These are phyloP conservation scores for Fusarium buharicum DNA, from an alignment of 2,329 filamentous ascomycete species.

Conservation along the genomic window DNA sequence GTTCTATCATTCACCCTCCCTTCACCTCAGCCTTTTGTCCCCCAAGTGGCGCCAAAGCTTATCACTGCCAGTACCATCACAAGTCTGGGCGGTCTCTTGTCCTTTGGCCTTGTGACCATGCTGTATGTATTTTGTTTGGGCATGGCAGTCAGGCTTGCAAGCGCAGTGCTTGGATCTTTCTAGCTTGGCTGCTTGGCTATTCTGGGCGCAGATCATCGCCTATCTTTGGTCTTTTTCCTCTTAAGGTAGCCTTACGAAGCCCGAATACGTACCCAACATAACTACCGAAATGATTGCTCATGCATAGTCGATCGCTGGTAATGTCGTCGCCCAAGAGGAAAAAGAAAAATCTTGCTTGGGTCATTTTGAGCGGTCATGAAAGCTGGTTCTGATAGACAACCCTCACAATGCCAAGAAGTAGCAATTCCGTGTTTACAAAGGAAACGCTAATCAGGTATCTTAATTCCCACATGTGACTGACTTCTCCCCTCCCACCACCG, in stretches of 20 bases:
- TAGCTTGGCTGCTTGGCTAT: background rate
- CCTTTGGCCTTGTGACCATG: no score
- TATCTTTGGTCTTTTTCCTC: slow-evolving; percentile 7
- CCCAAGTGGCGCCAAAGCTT: slow-evolving; percentile 20
- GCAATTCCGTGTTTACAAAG: background rate
- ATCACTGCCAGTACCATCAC: slow-evolving; percentile 21
- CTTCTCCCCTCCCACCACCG: slow-evolving; percentile 12
- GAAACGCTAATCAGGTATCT: background rate
- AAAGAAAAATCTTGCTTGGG: no score
- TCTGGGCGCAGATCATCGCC: slow-evolving; percentile 11
- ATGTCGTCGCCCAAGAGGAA: no score
- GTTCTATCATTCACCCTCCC: slow-evolving; percentile 1
- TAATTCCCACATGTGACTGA: slow-evolving; percentile 38
- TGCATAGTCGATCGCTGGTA: no score
- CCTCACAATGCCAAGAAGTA: background rate
- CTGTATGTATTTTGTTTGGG: background rate
- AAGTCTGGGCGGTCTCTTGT: background rate
- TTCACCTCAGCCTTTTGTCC: background rate
- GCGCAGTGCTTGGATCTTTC: background rate
- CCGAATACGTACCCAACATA: no score
- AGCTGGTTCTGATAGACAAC: no score
- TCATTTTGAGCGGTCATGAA: no score
- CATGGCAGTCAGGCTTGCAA: slow-evolving; percentile 17
- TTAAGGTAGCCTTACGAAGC: no score
- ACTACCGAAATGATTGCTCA: no score